These are phyloP conservation scores for Ephemerocybe angulata DNA, from an alignment of 768 basidiomycete species.

Conservation along the genomic window DNA sequence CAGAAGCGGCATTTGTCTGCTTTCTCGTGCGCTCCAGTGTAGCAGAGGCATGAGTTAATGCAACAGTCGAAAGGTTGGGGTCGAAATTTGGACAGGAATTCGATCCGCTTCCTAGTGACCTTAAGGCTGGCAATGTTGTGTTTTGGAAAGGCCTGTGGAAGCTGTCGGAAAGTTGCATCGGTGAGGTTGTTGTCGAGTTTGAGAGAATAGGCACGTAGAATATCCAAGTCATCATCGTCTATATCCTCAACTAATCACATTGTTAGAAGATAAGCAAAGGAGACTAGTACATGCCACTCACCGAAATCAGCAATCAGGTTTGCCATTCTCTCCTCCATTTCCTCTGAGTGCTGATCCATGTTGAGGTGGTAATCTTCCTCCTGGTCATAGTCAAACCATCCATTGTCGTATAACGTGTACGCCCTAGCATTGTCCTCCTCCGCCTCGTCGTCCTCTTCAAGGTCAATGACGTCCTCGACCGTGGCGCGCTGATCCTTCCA, in stretches of 20 bases:
- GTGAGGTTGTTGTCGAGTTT: conserved; percentile 5
- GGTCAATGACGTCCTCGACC: too few relatives aligned
- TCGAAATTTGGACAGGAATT: conserved; percentile 29
- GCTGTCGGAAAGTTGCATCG: background rate
- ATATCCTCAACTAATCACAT: background rate
- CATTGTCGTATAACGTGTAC: background rate
- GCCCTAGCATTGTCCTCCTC: background rate
- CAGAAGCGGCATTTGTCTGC: conserved; percentile 32
- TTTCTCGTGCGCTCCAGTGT: conserved; percentile 26
- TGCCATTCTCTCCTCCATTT: background rate
- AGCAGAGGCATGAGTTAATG: conserved; percentile 38
- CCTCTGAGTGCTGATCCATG: background rate
- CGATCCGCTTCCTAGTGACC: conserved; percentile 9
- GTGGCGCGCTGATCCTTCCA: too few relatives aligned
- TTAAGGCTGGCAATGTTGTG: background rate
- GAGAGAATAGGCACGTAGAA: background rate
- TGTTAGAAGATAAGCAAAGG: background rate
- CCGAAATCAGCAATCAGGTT: background rate
- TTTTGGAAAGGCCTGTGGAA: background rate
- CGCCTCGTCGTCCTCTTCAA: background rate
- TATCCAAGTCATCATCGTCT: background rate
- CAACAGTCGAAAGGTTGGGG: conserved; percentile 39
- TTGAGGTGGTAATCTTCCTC: background rate
- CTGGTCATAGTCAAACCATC: background rate
- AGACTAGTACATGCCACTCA: background rate